These are phyloP conservation scores for Fusarium algeriense DNA, from an alignment of 2,329 filamentous ascomycete genomes.

Conservation along the genomic window DNA sequence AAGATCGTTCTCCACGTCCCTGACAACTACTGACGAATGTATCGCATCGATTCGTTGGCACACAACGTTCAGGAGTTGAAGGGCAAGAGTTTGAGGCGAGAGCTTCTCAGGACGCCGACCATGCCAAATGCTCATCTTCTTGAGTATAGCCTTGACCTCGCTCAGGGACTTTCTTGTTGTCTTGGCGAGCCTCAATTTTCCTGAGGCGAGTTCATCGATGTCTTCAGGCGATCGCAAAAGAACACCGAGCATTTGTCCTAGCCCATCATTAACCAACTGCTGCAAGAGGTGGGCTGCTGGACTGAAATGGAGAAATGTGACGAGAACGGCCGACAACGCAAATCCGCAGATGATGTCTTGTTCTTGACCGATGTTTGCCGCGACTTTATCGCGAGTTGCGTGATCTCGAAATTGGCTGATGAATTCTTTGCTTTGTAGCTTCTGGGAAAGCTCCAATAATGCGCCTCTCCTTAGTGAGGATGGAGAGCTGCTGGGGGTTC, in stretches of 20 bases:
- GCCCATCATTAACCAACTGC: conserved; percentile 66
- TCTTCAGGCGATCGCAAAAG: conserved; percentile 67
- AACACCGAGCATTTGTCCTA: conserved; percentile 66
- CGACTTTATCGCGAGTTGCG: conserved; percentile 76
- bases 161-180: conserved; percentile 68
- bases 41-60: conserved; percentile 47
- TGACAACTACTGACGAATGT: conserved; percentile 47
- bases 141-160: conserved; percentile 65
- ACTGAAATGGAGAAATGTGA: conserved; percentile 71
- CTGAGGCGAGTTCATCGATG: conserved; percentile 70
- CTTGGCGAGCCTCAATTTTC: conserved; percentile 77
- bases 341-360: conserved; percentile 73
- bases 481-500: conserved; percentile 59
- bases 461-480: conserved; percentile 68
- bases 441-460: conserved; percentile 70
- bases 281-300: conserved; percentile 70
- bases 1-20: conserved; percentile 48
- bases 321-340: conserved; percentile 71
- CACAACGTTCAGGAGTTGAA: conserved; percentile 70
- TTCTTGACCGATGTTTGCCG: conserved; percentile 70
- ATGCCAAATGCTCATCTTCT: conserved; percentile 71
- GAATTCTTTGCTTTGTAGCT: conserved; percentile 72
- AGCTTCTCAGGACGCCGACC: conserved; percentile 62
- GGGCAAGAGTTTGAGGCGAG: conserved; percentile 72
- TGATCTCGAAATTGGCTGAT: conserved; percentile 79